Evolutionary conservation across 257 asterid species (phyloP).

Genomic region (Fraxinus cuspidata): DNA sequence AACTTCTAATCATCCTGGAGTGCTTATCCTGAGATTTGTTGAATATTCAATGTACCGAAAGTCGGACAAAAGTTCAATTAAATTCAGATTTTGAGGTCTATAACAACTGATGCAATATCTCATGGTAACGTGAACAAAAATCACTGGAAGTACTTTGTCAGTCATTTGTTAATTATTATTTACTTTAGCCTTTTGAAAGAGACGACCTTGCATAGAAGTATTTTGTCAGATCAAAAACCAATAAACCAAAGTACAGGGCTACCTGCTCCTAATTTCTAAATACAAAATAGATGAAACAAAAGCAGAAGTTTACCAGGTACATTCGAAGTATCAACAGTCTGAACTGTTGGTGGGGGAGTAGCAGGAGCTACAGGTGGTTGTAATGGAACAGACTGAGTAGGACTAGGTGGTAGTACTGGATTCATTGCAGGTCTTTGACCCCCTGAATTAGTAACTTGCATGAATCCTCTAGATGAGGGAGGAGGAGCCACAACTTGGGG

Average conservation of each 20-base stretch:
- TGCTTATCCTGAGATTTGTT: neutral
- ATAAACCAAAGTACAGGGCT: neutral
- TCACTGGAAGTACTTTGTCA: neutral
- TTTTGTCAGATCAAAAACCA: neutral
- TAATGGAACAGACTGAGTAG: conserved; percentile 57
- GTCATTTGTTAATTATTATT: neutral
- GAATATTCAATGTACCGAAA: neutral
- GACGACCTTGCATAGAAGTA: neutral
- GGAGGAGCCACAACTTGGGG: conserved; percentile 66
- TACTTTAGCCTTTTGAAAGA: neutral
- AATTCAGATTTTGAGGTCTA: neutral
- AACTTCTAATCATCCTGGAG: neutral
- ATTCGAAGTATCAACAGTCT: conserved; percentile 90
- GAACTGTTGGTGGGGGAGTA: conserved; percentile 93
- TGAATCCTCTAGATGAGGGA: conserved; percentile 62
- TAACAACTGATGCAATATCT: neutral
- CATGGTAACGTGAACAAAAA: neutral
- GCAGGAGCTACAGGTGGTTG: conserved; percentile 71
- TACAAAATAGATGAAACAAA: conserved; percentile 17
- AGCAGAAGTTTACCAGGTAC: conserved; percentile 72
- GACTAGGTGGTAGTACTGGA: conserved; percentile 71
- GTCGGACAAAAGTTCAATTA: neutral
- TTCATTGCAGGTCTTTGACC: conserved; percentile 73
- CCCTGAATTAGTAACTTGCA: conserved; percentile 58
- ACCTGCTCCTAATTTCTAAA: neutral